Percentiles rank a stretch among this genome's conserved stretches.
These are phyloP conservation scores for Ascochyta fabae DNA, from an alignment of 2,329 filamentous ascomycete species.

Conservation along the genomic window DNA sequence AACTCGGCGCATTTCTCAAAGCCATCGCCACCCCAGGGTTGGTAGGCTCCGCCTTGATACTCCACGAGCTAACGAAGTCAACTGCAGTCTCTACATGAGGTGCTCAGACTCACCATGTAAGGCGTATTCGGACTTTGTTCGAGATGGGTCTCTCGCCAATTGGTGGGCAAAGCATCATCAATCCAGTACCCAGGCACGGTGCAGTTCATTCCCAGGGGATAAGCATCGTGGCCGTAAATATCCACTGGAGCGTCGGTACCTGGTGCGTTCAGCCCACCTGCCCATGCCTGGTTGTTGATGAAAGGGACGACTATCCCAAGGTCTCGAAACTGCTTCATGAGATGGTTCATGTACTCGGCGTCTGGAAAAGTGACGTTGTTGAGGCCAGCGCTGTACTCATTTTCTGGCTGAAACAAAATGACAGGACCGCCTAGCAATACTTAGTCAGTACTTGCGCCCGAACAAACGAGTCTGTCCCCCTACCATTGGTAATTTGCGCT, in stretches of 20 bases:
- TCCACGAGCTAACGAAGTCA: constrained; percentile 51
- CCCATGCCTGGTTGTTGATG: constrained; percentile 72
- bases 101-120: constrained; percentile 51
- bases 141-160: constrained; percentile 60
- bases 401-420: constrained; percentile 78
- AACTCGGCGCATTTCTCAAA: constrained; percentile 70
- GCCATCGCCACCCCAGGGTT: constrained; percentile 73
- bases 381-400: constrained; percentile 69
- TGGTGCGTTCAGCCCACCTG: constrained; percentile 66
- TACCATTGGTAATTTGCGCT: constrained; percentile 77
- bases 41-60: constrained; percentile 73
- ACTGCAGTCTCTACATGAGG: background rate
- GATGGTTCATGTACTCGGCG: constrained; percentile 69
- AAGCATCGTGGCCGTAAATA: constrained; percentile 69
- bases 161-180: constrained; percentile 59
- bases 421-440: constrained; percentile 62
- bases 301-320: constrained; percentile 75
- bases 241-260: constrained; percentile 63
- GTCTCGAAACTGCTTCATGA: constrained; percentile 69
- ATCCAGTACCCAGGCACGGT: constrained; percentile 67
- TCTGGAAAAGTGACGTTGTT: constrained; percentile 65
- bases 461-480: background rate
- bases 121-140: constrained; percentile 68
- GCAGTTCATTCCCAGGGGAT: constrained; percentile 66
- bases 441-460: background rate